Conservation (phyloP, 2,329 filamentous ascomycete genomes). For the Lachnellula suecica region DNA sequence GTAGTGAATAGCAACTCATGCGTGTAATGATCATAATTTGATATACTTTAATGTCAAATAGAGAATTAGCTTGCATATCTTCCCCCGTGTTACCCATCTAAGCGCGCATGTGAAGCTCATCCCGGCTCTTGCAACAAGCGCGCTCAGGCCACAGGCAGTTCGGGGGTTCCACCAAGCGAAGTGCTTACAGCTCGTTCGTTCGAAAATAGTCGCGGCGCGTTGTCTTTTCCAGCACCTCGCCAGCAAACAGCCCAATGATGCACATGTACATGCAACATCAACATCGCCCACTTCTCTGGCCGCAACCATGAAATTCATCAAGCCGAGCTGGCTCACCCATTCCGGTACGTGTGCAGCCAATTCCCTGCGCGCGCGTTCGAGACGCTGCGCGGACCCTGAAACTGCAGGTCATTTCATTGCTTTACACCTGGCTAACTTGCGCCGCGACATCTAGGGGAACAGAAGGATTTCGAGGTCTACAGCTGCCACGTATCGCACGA, state of each 20-base stretch:
- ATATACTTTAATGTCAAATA: no score
- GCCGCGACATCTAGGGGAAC: slow-evolving; percentile 64
- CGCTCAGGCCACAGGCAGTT: neutral
- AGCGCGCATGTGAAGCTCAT: neutral
- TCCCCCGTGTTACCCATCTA: neutral
- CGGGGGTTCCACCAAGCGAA: neutral
- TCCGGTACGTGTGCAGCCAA: slow-evolving; percentile 66
- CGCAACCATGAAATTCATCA: slow-evolving; percentile 75
- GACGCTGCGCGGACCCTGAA: slow-evolving; percentile 11
- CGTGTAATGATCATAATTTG: no score
- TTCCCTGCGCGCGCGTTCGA: neutral
- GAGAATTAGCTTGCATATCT: neutral
- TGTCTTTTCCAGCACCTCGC: slow-evolving; percentile 3
- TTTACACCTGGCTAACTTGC: slow-evolving; percentile 26
- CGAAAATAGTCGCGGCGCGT: slow-evolving; percentile 20
- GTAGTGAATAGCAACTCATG: no score
- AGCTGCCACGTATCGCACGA: slow-evolving; percentile 97
- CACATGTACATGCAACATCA: no score
- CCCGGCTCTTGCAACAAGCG: neutral
- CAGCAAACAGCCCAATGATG: slow-evolving; percentile 27
- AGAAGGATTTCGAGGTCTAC: slow-evolving; percentile 98
- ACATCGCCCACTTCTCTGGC: slow-evolving; percentile 21
- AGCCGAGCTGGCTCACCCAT: slow-evolving; percentile 94
- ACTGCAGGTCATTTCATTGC: slow-evolving; percentile 6
- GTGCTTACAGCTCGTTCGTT: neutral